phyloP scores from a whole-genome alignment of 2,329 filamentous ascomycete genomes.

The Epichloe glyceriae region DNA sequence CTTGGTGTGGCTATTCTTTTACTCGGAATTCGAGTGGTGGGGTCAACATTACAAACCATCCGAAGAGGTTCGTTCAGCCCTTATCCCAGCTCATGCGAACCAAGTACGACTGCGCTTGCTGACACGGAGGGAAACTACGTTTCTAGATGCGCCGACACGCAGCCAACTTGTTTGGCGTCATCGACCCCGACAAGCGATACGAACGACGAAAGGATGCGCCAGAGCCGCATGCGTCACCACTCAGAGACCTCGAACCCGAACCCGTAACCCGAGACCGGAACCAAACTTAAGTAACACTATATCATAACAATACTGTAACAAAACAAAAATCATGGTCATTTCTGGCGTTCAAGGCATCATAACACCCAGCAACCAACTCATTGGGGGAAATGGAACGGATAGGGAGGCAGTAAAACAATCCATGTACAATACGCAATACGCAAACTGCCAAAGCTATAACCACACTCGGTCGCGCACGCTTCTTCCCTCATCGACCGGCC shows the following conservation, averaged over 20 bases:
- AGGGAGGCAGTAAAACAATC: neutral
- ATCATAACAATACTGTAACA: neutral
- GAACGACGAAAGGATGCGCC: constrained; percentile 27
- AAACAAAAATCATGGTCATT: neutral
- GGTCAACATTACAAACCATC: constrained; percentile 29
- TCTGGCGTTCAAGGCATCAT: neutral
- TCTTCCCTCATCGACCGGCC: constrained; percentile 22
- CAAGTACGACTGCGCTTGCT: neutral
- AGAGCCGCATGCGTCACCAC: constrained; percentile 13
- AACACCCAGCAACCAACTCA: neutral
- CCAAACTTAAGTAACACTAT: neutral
- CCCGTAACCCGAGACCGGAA: constrained; percentile 14
- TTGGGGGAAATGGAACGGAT: neutral
- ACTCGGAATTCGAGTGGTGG: constrained; percentile 31
- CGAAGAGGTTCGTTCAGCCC: constrained; percentile 21
- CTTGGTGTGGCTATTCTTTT: constrained; percentile 27
- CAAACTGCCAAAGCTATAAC: neutral
- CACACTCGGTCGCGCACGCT: neutral
- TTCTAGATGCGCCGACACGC: constrained; percentile 23
- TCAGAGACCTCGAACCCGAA: constrained; percentile 16
- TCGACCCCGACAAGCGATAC: constrained; percentile 29
- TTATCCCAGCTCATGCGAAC: neutral
- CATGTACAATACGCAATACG: neutral
- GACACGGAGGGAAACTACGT: neutral
- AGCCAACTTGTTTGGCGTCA: constrained; percentile 25